phyloP scores from a whole-genome alignment of 495 filamentous ascomycete species.

The Hyphodiscus hymeniophilus region DNA sequence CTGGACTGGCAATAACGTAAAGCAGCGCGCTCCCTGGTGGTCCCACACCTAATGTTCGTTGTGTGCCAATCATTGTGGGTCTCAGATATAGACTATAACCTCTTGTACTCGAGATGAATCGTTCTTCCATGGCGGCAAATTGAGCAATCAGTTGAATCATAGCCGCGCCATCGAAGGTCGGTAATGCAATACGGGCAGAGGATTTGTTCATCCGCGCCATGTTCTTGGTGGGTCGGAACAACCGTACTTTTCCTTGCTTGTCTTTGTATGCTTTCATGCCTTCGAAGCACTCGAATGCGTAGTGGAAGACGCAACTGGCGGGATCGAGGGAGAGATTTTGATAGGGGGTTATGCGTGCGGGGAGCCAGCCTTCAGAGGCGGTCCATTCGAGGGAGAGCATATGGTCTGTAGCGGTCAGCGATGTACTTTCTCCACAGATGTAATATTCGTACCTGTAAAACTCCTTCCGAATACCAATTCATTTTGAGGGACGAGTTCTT shows the following conservation, averaged over 20 bases:
- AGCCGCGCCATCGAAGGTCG: conserved; percentile 62
- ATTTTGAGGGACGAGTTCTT: conserved; percentile 60
- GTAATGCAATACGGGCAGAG: conserved; percentile 81
- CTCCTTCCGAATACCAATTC: conserved; percentile 79
- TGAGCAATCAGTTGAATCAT: conserved; percentile 73
- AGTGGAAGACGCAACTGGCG: conserved; percentile 95
- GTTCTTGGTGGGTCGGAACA: conserved; percentile 96
- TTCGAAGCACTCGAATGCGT: conserved; percentile 95
- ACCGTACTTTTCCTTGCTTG: conserved; percentile 57
- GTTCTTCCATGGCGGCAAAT: conserved; percentile 70
- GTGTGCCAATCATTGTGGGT: conserved; percentile 95
- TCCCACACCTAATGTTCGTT: conserved; percentile 83
- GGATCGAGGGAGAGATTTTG: conserved; percentile 95
- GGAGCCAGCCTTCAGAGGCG: conserved; percentile 67
- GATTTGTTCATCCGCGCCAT: conserved; percentile 91
- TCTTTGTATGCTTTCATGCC: conserved; percentile 98
- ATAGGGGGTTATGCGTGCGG: conserved; percentile 80
- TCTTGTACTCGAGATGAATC: conserved; percentile 76
- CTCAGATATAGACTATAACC: conserved; percentile 94
- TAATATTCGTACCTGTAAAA: conserved; percentile 50
- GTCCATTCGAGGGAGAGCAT: conserved; percentile 97
- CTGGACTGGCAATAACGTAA: conserved; percentile 91
- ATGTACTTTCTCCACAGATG: background rate
- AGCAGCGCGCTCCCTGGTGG: conserved; percentile 85
- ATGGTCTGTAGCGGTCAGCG: conserved; percentile 52